Evolutionary conservation across 2,329 filamentous ascomycete species (phyloP), one percentile per base, ranked within the genome.

Genomic region (Chaetomium sp.): DNA sequence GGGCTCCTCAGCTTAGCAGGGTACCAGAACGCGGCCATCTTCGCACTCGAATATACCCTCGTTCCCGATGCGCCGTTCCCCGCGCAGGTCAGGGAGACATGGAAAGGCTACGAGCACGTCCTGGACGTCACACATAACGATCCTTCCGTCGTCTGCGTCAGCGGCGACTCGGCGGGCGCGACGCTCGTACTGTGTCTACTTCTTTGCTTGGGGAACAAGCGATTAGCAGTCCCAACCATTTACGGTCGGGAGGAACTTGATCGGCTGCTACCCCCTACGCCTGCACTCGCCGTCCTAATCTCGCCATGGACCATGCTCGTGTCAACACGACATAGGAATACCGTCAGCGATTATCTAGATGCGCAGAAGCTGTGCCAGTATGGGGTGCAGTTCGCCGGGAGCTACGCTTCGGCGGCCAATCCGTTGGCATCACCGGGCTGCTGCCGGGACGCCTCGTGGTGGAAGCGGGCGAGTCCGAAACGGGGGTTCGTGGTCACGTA

Each of bases 231-330:
- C 19, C 19, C 19, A 27, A 27, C 19, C 19, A 27, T 27, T 3
- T 27, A 43, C 7, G 11, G 32, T 7, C 2, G 5, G 5, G 40
- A 34, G 7, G 6, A n/a, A 40, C 4, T 40, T 8, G 46, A 33
- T 6, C 19, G 37, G 37, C 38, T 36, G 32, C 38, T 12, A 4
- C 46, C 56, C 34, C 37, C 47, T 12, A 60, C 57, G 40, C 62
- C 55, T 53, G 69, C 63, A 54, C 67, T 91, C 65, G 88, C 86
- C 1, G 76, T 85, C 27, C 75, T 94, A 58, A 88, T 95, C 57
- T 91, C 87, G 8, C 89, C 89, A 0, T 95, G 90, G 90, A 78
- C 85, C 10, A 87, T 85, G 1, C 79, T 95, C 42, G 76, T 89
- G 41, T 89, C 87, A 0, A 71, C 75, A 6, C 78, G 81, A 52